Base-by-base conservation (phyloP, 2,329 filamentous ascomycete genomes). In the Penicillium sp. region DNA sequence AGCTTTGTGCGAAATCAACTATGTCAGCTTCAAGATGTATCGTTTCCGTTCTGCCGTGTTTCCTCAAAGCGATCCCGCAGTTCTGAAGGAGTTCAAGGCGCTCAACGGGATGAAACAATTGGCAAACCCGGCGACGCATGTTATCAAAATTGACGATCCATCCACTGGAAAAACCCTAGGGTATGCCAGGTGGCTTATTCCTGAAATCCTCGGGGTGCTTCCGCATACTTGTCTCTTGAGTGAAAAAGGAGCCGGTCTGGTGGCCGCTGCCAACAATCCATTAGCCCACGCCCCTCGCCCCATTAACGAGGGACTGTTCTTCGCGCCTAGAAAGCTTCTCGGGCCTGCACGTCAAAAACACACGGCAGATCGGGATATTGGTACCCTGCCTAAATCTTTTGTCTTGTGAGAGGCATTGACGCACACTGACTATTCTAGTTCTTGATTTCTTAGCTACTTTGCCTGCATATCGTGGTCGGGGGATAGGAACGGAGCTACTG, bases 101-200 rank as follows among this genome's bases (percentile, higher is more conserved):
- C 47, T 37, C n/a, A 50, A 35, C 35, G 47, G 47, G 28, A 50
- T 50, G 47, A 50, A 50, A 25, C 47, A 50, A 37, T 35, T 50
- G 15, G 47, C 47, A 17, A 50, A 50, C 47, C 47, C 47, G 7
- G 47, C 35, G 28, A 50, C 37, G 47, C 47, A 50, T n/a, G 15
- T 50, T 37, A 15, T 50, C 35, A 20, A 28, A 15, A 15, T 50
- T 10, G n/a, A 12, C 4, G 47, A 50, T 37, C 35, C 47, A 25
- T 20, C 5, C 3, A 50, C 47, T 37, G 47, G 47, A 8, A 28
- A 37, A n/a, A 20, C 35, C n/a, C 15, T 50, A 20, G 47, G 47
- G 47, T 50, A 50, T 37, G 47, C 47, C 28, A 28, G 47, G 11
- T 50, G 47, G 47, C 15, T 50, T 50, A 50, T 50, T 37, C 47